Percentiles rank a stretch among this genome's conserved stretches.
Conservation (phyloP, 75 land plant species). For the Cupressus sempervirens region DNA sequence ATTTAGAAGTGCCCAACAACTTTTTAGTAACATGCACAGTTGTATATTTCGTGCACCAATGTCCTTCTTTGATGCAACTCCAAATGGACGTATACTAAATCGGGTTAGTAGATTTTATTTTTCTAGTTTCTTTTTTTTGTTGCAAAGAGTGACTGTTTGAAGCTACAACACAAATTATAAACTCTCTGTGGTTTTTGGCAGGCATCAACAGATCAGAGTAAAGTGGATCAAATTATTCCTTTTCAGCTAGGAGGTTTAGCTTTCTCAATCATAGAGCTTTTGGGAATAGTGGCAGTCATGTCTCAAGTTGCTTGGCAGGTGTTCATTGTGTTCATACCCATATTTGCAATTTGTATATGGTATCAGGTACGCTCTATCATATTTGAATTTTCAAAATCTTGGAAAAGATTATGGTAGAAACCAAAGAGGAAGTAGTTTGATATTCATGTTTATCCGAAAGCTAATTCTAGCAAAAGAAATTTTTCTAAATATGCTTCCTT, state of each 20-base stretch:
- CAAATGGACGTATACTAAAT: slow-evolving; percentile 80
- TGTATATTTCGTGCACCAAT: slow-evolving; percentile 84
- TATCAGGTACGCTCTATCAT: neutral
- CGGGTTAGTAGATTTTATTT: slow-evolving; percentile 63
- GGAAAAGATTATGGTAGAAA: neutral
- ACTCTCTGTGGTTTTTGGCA: slow-evolving; percentile 9
- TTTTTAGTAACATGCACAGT: slow-evolving; percentile 57
- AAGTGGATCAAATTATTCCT: slow-evolving; percentile 20
- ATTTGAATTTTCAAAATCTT: neutral
- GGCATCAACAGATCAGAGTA: slow-evolving; percentile 68
- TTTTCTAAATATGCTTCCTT: neutral
- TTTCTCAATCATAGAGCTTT: slow-evolving; percentile 5
- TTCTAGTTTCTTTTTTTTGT: slow-evolving; percentile 25
- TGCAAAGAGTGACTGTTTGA: no score
- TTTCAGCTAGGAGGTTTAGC: slow-evolving; percentile 13
- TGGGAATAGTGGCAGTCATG: slow-evolving; percentile 24
- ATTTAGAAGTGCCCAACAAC: slow-evolving; percentile 55
- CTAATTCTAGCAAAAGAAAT: neutral
- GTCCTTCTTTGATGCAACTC: slow-evolving; percentile 97
- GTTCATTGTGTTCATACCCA: slow-evolving; percentile 23
- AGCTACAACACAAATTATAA: no score
- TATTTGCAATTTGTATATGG: neutral
- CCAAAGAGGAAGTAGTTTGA: neutral
- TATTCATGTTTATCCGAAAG: no score
- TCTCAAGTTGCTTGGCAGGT: slow-evolving; percentile 37